Evolutionary conservation across 768 basidiomycete species (phyloP).

Genomic region (Tylopilus sp.): DNA sequence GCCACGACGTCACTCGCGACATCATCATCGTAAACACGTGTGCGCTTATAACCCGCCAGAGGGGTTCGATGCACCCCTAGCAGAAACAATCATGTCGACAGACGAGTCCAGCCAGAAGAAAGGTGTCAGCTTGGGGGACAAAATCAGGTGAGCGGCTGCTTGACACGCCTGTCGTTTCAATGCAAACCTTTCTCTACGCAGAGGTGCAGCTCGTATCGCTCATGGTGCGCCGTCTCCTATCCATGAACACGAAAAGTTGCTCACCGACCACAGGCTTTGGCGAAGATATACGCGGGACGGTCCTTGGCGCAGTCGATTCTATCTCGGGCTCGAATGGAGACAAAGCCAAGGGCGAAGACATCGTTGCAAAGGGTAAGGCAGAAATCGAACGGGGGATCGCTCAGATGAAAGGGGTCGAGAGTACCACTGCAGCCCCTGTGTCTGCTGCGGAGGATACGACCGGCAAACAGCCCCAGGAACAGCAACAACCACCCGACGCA

Average conservation of each 20-base stretch:
- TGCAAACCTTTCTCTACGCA: background rate
- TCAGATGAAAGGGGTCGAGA: constrained; percentile 18
- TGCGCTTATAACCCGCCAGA: background rate
- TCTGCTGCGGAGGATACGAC: background rate
- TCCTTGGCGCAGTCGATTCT: constrained; percentile 39
- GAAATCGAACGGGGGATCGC: constrained; percentile 42
- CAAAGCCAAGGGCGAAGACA: constrained; percentile 33
- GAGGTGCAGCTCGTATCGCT: constrained; percentile 36
- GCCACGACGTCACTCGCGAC: constrained; percentile 22
- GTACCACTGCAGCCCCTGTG: background rate
- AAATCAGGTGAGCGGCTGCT: constrained; percentile 7
- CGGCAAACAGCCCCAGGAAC: background rate
- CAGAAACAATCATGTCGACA: background rate
- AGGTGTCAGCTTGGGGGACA: constrained; percentile 8
- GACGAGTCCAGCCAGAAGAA: constrained; percentile 2
- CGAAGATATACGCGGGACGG: constrained; percentile 43
- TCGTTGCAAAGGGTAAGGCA: constrained; percentile 35
- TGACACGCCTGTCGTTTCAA: no score
- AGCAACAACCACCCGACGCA: background rate
- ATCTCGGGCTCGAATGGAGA: constrained; percentile 23
- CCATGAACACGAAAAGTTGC: background rate
- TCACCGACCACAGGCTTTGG: constrained; percentile 36
- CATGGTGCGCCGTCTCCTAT: constrained; percentile 29
- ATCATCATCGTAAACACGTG: constrained; percentile 15
- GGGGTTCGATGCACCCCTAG: no score